These are phyloP conservation scores for Phoma herbarum DNA, from an alignment of 2,329 filamentous ascomycete genomes.

Conservation along the genomic window DNA sequence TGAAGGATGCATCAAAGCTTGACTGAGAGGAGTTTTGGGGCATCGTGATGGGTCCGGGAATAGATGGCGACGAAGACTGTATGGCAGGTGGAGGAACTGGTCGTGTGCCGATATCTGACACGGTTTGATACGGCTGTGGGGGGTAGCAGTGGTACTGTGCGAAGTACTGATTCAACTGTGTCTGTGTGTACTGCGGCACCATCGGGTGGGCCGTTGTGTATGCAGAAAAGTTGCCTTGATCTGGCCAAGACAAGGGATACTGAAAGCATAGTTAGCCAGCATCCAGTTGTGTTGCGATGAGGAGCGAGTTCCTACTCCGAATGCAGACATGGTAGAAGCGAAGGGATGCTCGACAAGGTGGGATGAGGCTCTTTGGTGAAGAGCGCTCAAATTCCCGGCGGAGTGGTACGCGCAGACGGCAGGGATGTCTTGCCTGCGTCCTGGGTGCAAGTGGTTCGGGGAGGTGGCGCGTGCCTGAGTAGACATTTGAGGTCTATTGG, in stretches of 20 bases:
- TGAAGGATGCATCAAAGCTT: neutral
- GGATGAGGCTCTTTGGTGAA: neutral
- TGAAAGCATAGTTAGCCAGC: neutral
- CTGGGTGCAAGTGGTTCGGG: neutral
- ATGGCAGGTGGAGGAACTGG: neutral
- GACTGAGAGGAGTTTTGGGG: neutral
- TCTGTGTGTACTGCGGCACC: slow-evolving; percentile 39
- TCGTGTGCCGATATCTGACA: slow-evolving; percentile 22
- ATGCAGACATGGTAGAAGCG: neutral
- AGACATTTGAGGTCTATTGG: neutral
- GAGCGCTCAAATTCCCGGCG: neutral
- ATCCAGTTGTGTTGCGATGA: neutral
- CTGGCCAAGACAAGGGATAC: neutral
- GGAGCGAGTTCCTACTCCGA: neutral
- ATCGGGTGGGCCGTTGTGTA: neutral
- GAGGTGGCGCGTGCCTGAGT: neutral
- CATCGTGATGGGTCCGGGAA: neutral
- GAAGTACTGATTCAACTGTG: slow-evolving; percentile 43
- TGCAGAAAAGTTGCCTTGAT: neutral
- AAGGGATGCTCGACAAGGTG: neutral
- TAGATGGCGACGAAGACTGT: neutral
- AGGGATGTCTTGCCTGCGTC: neutral
- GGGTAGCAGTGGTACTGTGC: slow-evolving; percentile 44
- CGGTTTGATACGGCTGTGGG: slow-evolving; percentile 38
- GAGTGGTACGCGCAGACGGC: neutral